These are phyloP conservation scores for Ceratocystis lukuohia DNA, from an alignment of 2,329 filamentous ascomycete species.

Conservation along the genomic window DNA sequence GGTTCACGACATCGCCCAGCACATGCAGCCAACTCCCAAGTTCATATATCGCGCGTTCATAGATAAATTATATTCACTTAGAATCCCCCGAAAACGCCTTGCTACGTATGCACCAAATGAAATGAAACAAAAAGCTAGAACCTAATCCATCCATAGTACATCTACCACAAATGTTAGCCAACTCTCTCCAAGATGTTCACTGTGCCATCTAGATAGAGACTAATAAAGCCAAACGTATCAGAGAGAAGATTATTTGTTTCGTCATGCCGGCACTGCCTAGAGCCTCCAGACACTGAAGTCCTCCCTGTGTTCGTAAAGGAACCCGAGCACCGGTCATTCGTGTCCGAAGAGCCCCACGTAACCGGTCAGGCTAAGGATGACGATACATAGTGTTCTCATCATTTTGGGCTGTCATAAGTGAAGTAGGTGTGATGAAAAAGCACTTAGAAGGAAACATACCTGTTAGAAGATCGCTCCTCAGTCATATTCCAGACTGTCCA, in stretches of 20 bases:
- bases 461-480: constrained; percentile 25
- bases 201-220: background rate
- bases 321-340: constrained; percentile 5
- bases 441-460: constrained; percentile 16
- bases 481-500: constrained; percentile 49
- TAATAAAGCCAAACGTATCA: constrained; percentile 25
- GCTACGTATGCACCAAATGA: background rate
- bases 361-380: constrained; percentile 86
- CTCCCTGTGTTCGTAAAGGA: constrained; percentile 6
- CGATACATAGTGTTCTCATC: constrained; percentile 77
- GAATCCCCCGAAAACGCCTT: background rate
- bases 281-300: constrained; percentile 13
- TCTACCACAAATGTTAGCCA: background rate
- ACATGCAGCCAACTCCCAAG: background rate
- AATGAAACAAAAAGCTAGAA: too few species aligned
- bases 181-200: background rate
- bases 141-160: background rate
- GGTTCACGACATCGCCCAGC: background rate
- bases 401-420: constrained; percentile 29
- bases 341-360: constrained; percentile 20
- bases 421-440: too few species aligned
- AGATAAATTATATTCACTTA: background rate
- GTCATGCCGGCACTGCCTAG: constrained; percentile 24
- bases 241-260: constrained; percentile 40
- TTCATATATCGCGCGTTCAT: background rate